These are phyloP conservation scores for Vicia sativa DNA, from an alignment of 306 rosid genomes.

Conservation along the genomic window DNA sequence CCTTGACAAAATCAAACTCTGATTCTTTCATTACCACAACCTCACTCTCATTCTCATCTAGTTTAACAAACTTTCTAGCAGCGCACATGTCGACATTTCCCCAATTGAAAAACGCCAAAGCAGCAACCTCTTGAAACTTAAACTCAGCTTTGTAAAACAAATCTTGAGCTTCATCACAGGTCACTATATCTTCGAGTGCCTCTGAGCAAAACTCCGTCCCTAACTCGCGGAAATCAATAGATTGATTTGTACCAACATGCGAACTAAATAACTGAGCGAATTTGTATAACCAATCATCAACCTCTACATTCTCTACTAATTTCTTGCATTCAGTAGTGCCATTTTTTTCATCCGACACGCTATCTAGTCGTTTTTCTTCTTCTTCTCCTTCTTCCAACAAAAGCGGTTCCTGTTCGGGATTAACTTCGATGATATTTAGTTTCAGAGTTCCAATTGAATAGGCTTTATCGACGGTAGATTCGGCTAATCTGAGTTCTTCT, in stretches of 20 bases:
- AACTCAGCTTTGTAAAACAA: constrained; percentile 86
- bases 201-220: constrained; percentile 98
- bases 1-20: constrained; percentile 93
- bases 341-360: neutral
- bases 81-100: constrained; percentile 98
- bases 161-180: constrained; percentile 89
- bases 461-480: constrained; percentile 62
- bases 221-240: constrained; percentile 81
- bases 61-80: constrained; percentile 81
- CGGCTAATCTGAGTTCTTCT: constrained; percentile 83
- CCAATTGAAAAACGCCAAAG: constrained; percentile 94
- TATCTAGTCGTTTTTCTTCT: constrained; percentile 42
- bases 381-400: constrained; percentile 73
- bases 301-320: constrained; percentile 59
- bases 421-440: constrained; percentile 78
- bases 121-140: constrained; percentile 98
- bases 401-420: constrained; percentile 87
- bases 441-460: constrained; percentile 70
- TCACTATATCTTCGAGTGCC: constrained; percentile 91
- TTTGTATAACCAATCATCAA: constrained; percentile 97
- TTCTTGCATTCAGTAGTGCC: constrained; percentile 52
- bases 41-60: constrained; percentile 74
- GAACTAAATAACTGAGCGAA: constrained; percentile 91
- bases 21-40: constrained; percentile 45
- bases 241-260: constrained; percentile 74